phyloP scores from a whole-genome alignment of 2,329 filamentous ascomycete species.

The Thelonectria blattea region DNA sequence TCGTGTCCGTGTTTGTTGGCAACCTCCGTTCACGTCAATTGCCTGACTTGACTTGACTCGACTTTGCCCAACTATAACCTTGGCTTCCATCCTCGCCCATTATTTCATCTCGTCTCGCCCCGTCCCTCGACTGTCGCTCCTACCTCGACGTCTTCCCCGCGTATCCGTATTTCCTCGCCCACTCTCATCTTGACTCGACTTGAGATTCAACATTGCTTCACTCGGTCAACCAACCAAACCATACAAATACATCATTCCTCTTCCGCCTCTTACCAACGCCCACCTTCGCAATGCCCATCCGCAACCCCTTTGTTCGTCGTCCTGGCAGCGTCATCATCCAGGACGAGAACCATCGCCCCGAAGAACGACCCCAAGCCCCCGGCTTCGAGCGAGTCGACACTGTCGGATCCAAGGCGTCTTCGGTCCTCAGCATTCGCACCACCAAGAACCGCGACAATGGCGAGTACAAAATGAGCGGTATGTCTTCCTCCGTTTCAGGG shows the following conservation, averaged over 20 bases:
- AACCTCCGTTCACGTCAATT: neutral
- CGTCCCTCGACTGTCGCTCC: neutral
- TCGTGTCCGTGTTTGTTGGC: conserved; percentile 4
- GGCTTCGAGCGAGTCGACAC: conserved; percentile 69
- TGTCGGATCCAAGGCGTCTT: conserved; percentile 66
- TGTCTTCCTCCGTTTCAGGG: conserved; percentile 40
- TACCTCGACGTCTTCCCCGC: neutral
- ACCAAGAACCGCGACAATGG: conserved; percentile 67
- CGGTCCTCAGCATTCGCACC: conserved; percentile 66
- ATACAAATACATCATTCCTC: neutral
- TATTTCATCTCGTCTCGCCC: neutral
- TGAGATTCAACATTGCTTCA: neutral
- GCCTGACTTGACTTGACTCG: neutral
- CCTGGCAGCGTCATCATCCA: conserved; percentile 51
- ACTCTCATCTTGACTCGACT: neutral
- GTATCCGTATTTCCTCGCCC: neutral
- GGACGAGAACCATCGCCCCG: conserved; percentile 60
- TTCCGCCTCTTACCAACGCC: conserved; percentile 13
- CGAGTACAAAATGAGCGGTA: conserved; percentile 84
- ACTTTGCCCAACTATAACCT: neutral
- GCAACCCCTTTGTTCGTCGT: conserved; percentile 73
- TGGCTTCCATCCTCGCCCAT: neutral
- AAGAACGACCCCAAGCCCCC: conserved; percentile 35
- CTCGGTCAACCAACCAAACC: neutral
- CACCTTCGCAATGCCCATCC: conserved; percentile 66